A percentile compares a stretch with the other conserved stretches of the same genome.
These are phyloP conservation scores for Phytophthora nicotianae DNA, from an alignment of 352 stramenopile species.

Conservation along the genomic window DNA sequence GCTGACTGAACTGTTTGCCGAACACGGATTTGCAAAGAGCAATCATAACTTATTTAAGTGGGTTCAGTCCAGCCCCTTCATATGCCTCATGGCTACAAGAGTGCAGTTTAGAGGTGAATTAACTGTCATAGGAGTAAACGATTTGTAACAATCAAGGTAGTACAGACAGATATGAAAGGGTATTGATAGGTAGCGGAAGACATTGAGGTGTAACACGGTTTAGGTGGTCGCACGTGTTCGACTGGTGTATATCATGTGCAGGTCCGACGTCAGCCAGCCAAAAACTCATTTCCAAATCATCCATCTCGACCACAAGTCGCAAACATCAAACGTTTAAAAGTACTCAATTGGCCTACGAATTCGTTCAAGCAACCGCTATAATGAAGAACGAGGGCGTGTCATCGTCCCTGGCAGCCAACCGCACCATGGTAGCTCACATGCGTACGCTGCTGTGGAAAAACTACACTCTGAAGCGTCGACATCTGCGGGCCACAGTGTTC, in stretches of 20 bases:
- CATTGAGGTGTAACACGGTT: no score
- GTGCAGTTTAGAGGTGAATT: no score
- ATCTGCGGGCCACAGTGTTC: background rate
- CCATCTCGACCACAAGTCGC: background rate
- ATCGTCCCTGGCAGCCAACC: background rate
- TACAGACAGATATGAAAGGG: no score
- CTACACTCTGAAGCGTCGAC: constrained; percentile 1
- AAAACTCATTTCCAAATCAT: background rate
- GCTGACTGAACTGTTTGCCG: no score
- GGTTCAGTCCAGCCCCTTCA: no score
- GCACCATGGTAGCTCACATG: background rate
- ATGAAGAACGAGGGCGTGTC: background rate
- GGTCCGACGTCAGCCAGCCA: background rate
- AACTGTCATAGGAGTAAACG: no score
- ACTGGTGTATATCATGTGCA: constrained; percentile 1
- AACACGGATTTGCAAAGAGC: background rate
- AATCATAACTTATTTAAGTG: background rate
- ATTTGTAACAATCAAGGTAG: no score
- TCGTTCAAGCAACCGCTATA: background rate
- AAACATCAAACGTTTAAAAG: background rate
- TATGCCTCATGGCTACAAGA: no score
- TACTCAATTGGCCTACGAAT: no score
- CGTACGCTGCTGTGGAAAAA: background rate
- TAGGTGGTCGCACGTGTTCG: background rate
- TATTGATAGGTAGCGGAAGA: no score